Conservation (phyloP, 2,329 filamentous ascomycete genomes). For the Colletotrichum camelliae region DNA sequence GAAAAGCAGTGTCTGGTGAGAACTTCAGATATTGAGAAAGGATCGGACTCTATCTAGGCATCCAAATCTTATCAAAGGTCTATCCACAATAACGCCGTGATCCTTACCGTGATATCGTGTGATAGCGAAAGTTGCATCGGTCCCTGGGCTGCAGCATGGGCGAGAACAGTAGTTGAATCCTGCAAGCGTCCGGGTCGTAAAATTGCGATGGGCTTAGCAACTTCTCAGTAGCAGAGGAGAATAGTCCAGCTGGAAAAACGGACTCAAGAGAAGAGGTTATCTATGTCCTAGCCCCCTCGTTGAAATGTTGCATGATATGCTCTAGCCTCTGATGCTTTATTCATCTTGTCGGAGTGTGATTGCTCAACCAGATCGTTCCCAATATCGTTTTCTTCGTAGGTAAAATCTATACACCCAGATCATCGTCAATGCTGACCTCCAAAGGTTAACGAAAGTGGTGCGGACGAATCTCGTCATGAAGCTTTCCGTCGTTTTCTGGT, state of each 20-base stretch:
- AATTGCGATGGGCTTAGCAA: background rate
- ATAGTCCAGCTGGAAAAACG: rapidly evolving
- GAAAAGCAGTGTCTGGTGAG: background rate
- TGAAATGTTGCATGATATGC: background rate
- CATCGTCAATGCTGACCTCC: background rate
- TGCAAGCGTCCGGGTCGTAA: rapidly evolving
- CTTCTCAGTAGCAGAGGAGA: background rate
- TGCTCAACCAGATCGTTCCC: background rate
- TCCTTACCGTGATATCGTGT: background rate
- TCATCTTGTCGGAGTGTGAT: background rate
- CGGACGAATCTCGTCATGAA: background rate
- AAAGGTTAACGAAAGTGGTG: background rate
- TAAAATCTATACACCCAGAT: rapidly evolving
- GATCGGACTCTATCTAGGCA: background rate
- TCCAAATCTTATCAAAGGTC: background rate
- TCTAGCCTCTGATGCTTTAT: background rate
- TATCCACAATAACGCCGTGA: background rate
- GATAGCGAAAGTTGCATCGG: background rate
- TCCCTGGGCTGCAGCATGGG: background rate
- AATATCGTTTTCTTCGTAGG: background rate
- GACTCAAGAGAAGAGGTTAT: background rate
- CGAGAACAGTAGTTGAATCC: background rate
- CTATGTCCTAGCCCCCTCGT: rapidly evolving
- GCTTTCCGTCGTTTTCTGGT: background rate
- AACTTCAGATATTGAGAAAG: background rate